These are phyloP conservation scores for Lathyrus tuberosus DNA, from an alignment of 306 rosid genomes.

Conservation along the genomic window DNA sequence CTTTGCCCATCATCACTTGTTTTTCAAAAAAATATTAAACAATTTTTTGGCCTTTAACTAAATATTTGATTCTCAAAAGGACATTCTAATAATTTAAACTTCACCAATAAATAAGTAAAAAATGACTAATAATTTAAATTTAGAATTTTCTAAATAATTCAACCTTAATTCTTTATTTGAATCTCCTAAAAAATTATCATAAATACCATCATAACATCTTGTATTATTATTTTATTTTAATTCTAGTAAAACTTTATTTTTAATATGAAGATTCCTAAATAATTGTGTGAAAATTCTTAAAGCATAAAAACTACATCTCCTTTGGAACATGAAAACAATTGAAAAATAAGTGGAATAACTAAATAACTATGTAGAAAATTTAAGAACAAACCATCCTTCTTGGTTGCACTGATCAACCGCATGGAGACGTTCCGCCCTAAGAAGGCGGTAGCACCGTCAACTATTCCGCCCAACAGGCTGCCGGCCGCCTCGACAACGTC, in stretches of 20 bases:
- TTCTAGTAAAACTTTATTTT: background rate
- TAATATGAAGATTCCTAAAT: background rate
- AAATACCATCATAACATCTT: too few species aligned
- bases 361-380: background rate
- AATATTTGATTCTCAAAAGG: background rate
- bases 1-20: background rate
- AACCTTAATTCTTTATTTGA: background rate
- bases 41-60: background rate
- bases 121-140: background rate
- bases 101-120: background rate
- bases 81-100: background rate
- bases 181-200: background rate
- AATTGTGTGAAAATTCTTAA: background rate
- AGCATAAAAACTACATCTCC: background rate
- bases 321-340: too few species aligned
- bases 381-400: conserved; percentile 11
- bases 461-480: background rate
- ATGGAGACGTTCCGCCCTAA: conserved; percentile 3
- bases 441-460: conserved; percentile 4
- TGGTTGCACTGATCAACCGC: conserved; percentile 14
- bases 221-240: background rate
- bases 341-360: background rate
- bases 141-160: background rate
- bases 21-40: background rate
- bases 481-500: background rate